phyloP scores from a whole-genome alignment of 306 rosid species.

The Prunus fruticosa region DNA sequence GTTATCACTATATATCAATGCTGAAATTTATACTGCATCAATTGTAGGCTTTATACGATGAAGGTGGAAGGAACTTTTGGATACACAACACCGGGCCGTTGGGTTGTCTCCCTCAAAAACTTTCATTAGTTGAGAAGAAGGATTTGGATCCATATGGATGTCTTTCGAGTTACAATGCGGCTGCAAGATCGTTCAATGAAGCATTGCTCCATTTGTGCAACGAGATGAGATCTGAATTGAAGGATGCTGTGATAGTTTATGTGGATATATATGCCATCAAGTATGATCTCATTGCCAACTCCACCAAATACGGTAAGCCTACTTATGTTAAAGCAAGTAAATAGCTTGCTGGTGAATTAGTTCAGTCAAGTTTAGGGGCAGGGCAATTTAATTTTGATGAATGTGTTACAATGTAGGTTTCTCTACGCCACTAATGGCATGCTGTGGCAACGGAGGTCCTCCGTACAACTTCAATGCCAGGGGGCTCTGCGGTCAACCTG shows the following conservation, averaged over 20 bases:
- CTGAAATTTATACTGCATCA: neutral
- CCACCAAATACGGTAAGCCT: constrained; percentile 56
- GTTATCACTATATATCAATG: neutral
- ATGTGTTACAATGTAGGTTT: constrained; percentile 48
- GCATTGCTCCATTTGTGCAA: constrained; percentile 41
- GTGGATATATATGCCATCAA: constrained; percentile 80
- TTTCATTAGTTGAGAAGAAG: constrained; percentile 42
- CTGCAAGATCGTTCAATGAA: constrained; percentile 71
- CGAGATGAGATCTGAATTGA: constrained; percentile 51
- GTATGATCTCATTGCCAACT: constrained; percentile 69
- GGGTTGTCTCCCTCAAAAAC: constrained; percentile 88
- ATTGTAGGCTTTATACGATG: constrained; percentile 57
- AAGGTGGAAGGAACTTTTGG: constrained; percentile 95
- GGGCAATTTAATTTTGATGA: neutral
- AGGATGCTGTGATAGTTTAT: constrained; percentile 62
- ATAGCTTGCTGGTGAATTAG: neutral
- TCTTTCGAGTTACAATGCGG: constrained; percentile 61
- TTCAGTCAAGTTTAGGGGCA: too few species aligned
- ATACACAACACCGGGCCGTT: constrained; percentile 91
- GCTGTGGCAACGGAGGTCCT: constrained; percentile 90
- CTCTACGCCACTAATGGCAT: constrained; percentile 70
- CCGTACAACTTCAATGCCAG: constrained; percentile 76
- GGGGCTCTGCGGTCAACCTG: constrained; percentile 61
- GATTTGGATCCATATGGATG: constrained; percentile 69
- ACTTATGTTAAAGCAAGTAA: neutral